Percentiles rank a stretch among this genome's conserved stretches.
These are phyloP conservation scores for Sclerotiophoma versabilis DNA, from an alignment of 2,329 filamentous ascomycete species.

Conservation along the genomic window DNA sequence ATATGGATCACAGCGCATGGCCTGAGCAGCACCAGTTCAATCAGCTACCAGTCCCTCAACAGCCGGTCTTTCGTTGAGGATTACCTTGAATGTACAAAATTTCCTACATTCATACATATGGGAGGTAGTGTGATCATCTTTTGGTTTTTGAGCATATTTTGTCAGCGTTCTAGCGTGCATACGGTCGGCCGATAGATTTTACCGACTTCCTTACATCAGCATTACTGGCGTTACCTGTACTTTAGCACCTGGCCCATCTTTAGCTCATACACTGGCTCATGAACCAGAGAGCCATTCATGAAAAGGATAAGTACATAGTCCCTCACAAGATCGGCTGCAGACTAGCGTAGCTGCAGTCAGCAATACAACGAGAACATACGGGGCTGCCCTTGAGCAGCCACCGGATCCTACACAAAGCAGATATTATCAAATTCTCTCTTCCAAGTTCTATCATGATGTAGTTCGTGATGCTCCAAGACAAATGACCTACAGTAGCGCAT, in stretches of 20 bases:
- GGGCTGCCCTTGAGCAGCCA: background rate
- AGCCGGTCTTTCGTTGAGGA: constrained; percentile 44
- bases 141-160: constrained; percentile 19
- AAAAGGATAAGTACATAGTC: constrained; percentile 4
- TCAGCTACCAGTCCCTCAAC: constrained; percentile 47
- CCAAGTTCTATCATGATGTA: background rate
- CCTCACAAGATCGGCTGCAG: constrained; percentile 2
- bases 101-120: constrained; percentile 18
- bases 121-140: constrained; percentile 15
- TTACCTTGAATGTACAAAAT: constrained; percentile 4
- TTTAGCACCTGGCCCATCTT: background rate
- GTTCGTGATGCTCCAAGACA: background rate
- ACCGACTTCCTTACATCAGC: constrained; percentile 22
- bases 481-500: background rate
- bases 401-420: constrained; percentile 2
- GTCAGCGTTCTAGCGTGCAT: constrained; percentile 49
- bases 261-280: background rate
- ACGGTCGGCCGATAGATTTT: constrained; percentile 34
- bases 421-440: background rate
- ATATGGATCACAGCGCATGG: constrained; percentile 51
- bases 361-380: background rate
- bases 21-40: constrained; percentile 49
- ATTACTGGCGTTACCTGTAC: constrained; percentile 31
- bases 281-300: background rate
- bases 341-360: background rate